Evolutionary conservation across 2,329 filamentous ascomycete species (phyloP).

Genomic region (Nemania sp.): DNA sequence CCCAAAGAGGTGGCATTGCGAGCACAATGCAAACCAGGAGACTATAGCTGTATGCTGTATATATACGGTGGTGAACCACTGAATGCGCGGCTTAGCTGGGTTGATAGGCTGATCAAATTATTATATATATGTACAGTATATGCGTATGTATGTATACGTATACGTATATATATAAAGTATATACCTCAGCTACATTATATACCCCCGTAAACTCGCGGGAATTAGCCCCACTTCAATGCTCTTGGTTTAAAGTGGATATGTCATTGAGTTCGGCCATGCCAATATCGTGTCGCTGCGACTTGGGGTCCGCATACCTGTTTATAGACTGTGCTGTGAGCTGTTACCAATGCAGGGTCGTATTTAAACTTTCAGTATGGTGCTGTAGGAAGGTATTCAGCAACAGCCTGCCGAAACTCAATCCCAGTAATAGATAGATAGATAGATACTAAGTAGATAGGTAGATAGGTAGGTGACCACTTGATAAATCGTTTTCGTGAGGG

Average conservation of each 20-base stretch:
- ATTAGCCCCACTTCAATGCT: conserved; percentile 8
- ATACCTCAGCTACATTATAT: conserved; percentile 2
- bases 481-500: conserved; percentile 7
- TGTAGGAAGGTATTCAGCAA: not conserved
- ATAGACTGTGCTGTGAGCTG: not conserved
- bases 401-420: not conserved
- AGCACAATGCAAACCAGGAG: not conserved
- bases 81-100: not conserved
- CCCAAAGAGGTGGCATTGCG: not conserved
- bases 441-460: no score
- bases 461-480: not conserved
- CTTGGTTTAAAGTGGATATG: conserved; percentile 18
- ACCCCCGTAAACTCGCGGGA: conserved; percentile 2
- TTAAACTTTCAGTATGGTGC: conserved; percentile 6
- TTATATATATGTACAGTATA: conserved; percentile 13
- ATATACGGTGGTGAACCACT: not conserved
- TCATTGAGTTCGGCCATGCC: conserved; percentile 21
- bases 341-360: conserved; percentile 5
- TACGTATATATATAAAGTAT: conserved; percentile 1
- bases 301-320: conserved; percentile 5
- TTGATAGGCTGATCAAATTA: not conserved
- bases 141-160: not conserved
- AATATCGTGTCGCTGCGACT: conserved; percentile 14
- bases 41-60: not conserved
- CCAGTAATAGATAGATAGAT: not conserved